phyloP scores from a whole-genome alignment of 2,329 filamentous ascomycete genomes.

The Calonectria henricotiae region DNA sequence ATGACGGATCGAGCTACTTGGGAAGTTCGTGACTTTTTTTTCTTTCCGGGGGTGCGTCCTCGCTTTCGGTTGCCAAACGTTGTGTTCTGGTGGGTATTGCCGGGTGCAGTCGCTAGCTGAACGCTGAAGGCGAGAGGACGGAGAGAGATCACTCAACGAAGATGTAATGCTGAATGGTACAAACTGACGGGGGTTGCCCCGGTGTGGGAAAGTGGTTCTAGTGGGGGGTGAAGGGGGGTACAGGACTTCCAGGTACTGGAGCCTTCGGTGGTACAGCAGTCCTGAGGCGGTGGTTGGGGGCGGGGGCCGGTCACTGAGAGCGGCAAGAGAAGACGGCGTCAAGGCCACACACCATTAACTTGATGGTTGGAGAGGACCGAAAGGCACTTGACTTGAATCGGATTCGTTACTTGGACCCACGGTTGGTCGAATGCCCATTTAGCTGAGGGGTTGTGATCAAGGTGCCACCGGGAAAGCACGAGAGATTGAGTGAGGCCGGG shows the following conservation, averaged over 20 bases:
- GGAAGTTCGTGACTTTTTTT: constrained; percentile 32
- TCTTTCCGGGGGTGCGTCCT: constrained; percentile 14
- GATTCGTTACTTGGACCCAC: constrained; percentile 38
- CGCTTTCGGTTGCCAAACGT: constrained; percentile 35
- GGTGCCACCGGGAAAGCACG: constrained; percentile 38
- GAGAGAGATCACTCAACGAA: constrained; percentile 15
- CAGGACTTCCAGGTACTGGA: constrained; percentile 48
- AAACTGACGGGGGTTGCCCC: constrained; percentile 26
- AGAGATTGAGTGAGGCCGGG: constrained; percentile 22
- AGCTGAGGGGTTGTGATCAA: constrained; percentile 26
- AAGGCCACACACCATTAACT: constrained; percentile 51
- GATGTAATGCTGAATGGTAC: constrained; percentile 30
- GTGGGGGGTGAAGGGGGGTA: constrained; percentile 45
- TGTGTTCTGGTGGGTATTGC: constrained; percentile 31
- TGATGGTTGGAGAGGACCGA: constrained; percentile 12
- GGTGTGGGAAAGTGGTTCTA: constrained; percentile 32
- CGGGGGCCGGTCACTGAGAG: constrained; percentile 47
- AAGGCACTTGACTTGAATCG: constrained; percentile 44
- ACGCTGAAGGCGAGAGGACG: not conserved
- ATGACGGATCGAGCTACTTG: constrained; percentile 40
- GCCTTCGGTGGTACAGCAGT: constrained; percentile 44
- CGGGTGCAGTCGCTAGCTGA: constrained; percentile 28
- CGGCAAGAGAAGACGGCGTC: constrained; percentile 48
- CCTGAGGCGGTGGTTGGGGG: constrained; percentile 37
- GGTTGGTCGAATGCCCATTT: constrained; percentile 44